Conservation (phyloP, 2,329 filamentous ascomycete genomes). For the Botrytis paeoniae region DNA sequence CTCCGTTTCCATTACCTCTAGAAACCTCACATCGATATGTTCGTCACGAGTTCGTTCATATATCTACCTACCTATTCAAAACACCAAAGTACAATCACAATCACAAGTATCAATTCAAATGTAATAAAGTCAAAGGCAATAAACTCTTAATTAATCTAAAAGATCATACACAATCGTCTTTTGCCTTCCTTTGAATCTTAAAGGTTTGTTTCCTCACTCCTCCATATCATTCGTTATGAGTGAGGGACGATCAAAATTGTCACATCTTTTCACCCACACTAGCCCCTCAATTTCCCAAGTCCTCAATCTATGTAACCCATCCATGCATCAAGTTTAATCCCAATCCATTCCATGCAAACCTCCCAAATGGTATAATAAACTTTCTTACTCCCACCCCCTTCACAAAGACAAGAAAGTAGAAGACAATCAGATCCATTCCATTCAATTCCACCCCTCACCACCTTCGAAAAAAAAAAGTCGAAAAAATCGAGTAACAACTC, state of each 20-base stretch:
- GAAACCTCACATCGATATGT: neutral
- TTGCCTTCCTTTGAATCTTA: neutral
- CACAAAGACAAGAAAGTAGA: slow-evolving; percentile 4
- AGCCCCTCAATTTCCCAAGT: neutral
- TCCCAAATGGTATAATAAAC: slow-evolving; percentile 14
- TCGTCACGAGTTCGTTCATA: neutral
- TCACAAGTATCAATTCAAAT: neutral
- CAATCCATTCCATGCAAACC: slow-evolving; percentile 3
- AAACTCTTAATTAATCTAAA: slow-evolving; percentile 15
- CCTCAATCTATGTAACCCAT: slow-evolving; percentile 7
- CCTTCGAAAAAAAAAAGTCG: neutral
- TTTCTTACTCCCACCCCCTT: neutral
- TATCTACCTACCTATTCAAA: neutral
- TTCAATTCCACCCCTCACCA: neutral
- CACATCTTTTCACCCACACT: neutral
- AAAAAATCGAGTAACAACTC: slow-evolving; percentile 12
- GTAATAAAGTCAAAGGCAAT: neutral
- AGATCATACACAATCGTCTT: neutral
- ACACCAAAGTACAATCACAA: neutral
- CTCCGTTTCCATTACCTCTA: too few species aligned
- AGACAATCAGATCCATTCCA: neutral
- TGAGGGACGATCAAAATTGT: neutral
- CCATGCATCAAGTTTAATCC: slow-evolving; percentile 1
- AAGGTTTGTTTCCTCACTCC: neutral
- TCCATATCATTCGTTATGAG: neutral